These are phyloP conservation scores for Skeletonema costatum DNA, from an alignment of 108 stramenopile species.

Conservation along the genomic window DNA sequence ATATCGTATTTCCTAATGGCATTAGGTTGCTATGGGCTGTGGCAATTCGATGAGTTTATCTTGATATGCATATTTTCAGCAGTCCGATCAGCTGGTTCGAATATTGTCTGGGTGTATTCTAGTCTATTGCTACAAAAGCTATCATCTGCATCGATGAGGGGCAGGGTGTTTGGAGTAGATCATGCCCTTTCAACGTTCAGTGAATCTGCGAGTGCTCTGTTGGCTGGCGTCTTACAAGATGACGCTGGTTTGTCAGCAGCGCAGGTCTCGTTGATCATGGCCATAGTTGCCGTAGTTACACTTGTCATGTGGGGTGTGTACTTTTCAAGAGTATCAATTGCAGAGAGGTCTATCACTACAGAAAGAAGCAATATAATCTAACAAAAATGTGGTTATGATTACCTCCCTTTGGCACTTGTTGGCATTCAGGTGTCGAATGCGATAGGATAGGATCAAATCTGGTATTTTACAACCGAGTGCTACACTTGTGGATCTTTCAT, in stretches of 20 bases:
- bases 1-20: conserved; percentile 43
- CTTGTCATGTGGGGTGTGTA: conserved; percentile 24
- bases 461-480: too few species aligned
- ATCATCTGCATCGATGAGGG: conserved; percentile 47
- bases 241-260: conserved; percentile 26
- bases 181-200: conserved; percentile 59
- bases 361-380: too few species aligned
- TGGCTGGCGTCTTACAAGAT: conserved; percentile 60
- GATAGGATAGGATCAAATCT: too few species aligned
- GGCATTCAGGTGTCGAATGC: too few species aligned
- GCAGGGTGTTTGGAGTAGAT: conserved; percentile 67
- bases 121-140: conserved; percentile 61
- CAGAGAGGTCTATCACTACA: too few species aligned
- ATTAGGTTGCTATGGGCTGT: conserved; percentile 45
- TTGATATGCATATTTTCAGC: conserved; percentile 37
- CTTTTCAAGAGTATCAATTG: neutral
- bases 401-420: too few species aligned
- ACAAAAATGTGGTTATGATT: too few species aligned
- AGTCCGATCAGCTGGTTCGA: conserved; percentile 59
- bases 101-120: conserved; percentile 63
- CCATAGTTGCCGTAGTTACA: conserved; percentile 21
- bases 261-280: conserved; percentile 41
- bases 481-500: too few species aligned
- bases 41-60: conserved; percentile 20
- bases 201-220: conserved; percentile 57